Base-by-base conservation (phyloP, 2,329 filamentous ascomycete species). In the Aureobasidium sp. region DNA sequence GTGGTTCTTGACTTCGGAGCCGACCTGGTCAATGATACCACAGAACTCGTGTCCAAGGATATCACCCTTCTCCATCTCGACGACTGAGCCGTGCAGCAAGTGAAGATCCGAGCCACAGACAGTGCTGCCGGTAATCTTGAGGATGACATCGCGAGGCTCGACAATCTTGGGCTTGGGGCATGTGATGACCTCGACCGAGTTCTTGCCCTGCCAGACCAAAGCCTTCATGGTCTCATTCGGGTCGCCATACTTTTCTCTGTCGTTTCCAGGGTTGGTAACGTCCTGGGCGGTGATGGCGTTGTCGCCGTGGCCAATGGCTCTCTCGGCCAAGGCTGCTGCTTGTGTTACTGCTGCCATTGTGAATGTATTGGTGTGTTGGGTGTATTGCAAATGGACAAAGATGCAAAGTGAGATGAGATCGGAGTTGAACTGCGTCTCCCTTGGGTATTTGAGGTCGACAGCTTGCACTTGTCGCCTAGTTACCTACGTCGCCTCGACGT, bases 161-260 rank as follows among this genome's bases (percentile, higher is more conserved):
- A 93, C 73, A 34, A 94, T 80, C 68, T 82, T 85, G 2, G 91
- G 90, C 68, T 86, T 87, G 0, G 87, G 82, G 5, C 84, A 83
- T 37, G 90, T 83, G 53, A 86, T 81, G 68, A 95, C 79, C 70
- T 88, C 76, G 51, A 96, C 89, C 34, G 79, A 84, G 69, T 91
- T 89, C 79, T 93, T 94, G 58, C 89, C 88, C 74, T 88, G 85
- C 91, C 91, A 96, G 2, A 83, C 83, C 15, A 95, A 76, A 0
- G 91, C 91, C 73, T 90, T 88, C 88, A 96, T 94, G 17, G 75
- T 87, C 68, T 86, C 82, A 36, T 74, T 76, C 5, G 79, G 74
- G 68, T 82, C 76, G 27, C 79, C 83, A 70, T 79, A 79, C 66
- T 78, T 78, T 36, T 71, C 72, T 22, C 78, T 73, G 63, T 87